Base-by-base conservation (phyloP, 768 basidiomycete species). In the Dendrothele bispora region DNA sequence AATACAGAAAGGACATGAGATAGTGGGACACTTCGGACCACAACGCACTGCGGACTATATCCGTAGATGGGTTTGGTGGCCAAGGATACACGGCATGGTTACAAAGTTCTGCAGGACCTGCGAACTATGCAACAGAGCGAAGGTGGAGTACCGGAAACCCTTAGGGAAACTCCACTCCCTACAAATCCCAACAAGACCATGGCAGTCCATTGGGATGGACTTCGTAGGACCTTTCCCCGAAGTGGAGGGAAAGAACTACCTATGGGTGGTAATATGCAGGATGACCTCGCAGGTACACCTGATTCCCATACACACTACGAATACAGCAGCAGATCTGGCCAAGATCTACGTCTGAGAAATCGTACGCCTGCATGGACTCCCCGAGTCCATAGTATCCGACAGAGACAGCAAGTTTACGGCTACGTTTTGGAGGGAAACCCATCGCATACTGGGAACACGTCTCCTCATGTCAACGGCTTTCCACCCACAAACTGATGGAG, bases 401-500 rank as follows among this genome's bases (percentile, higher is more conserved):
- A 39, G 64, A n/a, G 61, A 62, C 15, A 39, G 56, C 0, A 51
- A 62, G 15, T 70, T 68, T 46, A 62, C 61, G 1, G 53, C 58
- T 0, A 12, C 24, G 3, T 67, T 65, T 42, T 68, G 67, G 65
- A 42, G 28, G 1, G 43, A 57, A 24, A 49, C 65, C 4, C 48
- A 59, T 29, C 25, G 36, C 11, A 12, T 54, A 1, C 26, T 61
- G 2, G 55, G 60, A 7, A 51, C 53, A 2, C 55, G 61, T 22
- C 47, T 64, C 0, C 42, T 51, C 0, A 55, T 66, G 52, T 65
- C 42, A 36, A 61, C 51, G 2, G 55, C 64, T 5, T 66, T 55
- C 40, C 67, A 68, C 39, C 66, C 64, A 1, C 62, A 69, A 36
- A 67, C 67, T 5, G 61, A 66, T 47, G 61, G 63, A 15, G 50